Base-by-base conservation (phyloP, 1,284 basidiomycete species). In the Wallemia ichthyophaga region DNA sequence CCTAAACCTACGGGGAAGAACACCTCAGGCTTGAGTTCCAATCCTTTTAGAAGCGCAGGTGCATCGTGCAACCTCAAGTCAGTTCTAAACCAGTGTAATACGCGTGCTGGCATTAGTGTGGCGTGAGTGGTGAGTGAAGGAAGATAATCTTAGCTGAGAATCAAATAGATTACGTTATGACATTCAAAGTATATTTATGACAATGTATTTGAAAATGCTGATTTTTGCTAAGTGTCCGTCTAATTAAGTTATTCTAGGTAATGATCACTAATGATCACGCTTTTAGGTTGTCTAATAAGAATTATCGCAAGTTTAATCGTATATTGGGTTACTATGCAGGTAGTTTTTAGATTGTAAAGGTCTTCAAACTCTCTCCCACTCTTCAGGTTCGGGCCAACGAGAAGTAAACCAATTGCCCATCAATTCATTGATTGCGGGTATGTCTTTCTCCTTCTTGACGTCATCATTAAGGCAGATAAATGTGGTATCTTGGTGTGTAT, bases 61-160 rank as follows among this genome's bases (percentile, higher is more conserved):
- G 73, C 74, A 59, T 75, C 74, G 63, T 73, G 72, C 23, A 74
- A 64, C 48, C 75, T 70, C 31, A 75, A 65, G 64, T 76, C 75
- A 25, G 74, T 73, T 31, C 73, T 66, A 66, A 73, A 74, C 73
- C 72, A 74, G 63, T 72, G 72, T 11, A 75, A 61, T 2, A 73
- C 70, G 33, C 71, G 60, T 17, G 59, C n/a, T 23, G 58, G 2
- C 53, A 60, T 59, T 31, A 31, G 28, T 31, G 7, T 31, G 7
- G 7, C n/a, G n/a, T n/a, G n/a, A n/a, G n/a, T n/a, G n/a, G n/a
- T n/a, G n/a, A n/a, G n/a, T n/a, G 28, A 31, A 31, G 28, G 28
- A 31, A 31, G 28, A 31, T 7, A 7, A 7, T 31, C 28, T n/a
- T n/a, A n/a, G n/a, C n/a, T n/a, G n/a, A n/a, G 7, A 31, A 31